Evolutionary conservation across 75 land plant genomes (phyloP), one percentile per base, ranked within the genome.

Genomic region (Larix kaempferi): DNA sequence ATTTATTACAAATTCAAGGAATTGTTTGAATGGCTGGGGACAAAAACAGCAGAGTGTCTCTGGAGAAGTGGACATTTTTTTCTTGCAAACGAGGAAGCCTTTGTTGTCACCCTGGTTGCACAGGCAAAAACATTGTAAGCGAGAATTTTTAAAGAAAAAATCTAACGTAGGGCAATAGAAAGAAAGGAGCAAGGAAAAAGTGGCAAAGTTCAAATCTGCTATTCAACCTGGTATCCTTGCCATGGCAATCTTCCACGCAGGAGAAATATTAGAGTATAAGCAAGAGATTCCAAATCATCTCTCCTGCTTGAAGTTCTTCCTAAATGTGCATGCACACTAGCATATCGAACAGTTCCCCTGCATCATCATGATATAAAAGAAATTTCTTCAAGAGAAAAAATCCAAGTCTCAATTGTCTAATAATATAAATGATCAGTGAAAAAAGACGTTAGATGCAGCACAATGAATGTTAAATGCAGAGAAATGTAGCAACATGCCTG

Each of bases 211-310:
- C 25, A 35, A 75, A 56, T 59, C 15, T 49, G 21, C 56, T 33
- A 21, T 6, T 73, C 10, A 11, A 37, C 52, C 15, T 23, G 25
- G 76, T 91, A 95, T 41, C 98, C 98, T 86, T 98, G 99, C 99
- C 99, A 98, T 64, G 98, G 98, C 37, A 98, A 77, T 16, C 98
- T 92, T n/a, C 99, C 99, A 56, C 93, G 92, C 3, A 95, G 88
- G 73, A 98, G 99, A 79, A 95, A 95, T 19, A 98, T 80, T 17
- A 98, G 85, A 55, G 99, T 95, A 59, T 98, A 98, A 27, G 98
- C 99, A 80, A 98, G 94, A 54, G 99, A 98, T 80, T 98, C 99
- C 78, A 98, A 80, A 78, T 98, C 99, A 87, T 98, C 99, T 84
- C 99, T 90, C 80, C 99, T 89, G 76, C 98, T 95, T 15, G 90